A percentile compares a stretch with the other conserved stretches of the same genome.
phyloP scores from a whole-genome alignment of 768 basidiomycete genomes.

The Crepidotus variabilis region DNA sequence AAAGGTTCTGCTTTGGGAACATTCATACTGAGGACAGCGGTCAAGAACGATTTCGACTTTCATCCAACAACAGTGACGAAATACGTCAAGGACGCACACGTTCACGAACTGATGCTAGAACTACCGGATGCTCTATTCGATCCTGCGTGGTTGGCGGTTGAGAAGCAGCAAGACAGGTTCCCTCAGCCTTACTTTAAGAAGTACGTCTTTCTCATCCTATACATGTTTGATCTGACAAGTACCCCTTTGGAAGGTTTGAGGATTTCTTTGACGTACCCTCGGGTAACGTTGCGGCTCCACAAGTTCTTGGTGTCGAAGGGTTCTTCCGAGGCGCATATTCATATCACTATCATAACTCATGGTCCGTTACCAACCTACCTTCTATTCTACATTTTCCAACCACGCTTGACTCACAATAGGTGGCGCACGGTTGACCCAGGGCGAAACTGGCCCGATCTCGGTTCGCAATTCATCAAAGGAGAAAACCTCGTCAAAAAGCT shows the following conservation, averaged over 20 bases:
- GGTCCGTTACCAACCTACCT: conserved; percentile 41
- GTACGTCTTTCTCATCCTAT: conserved; percentile 32
- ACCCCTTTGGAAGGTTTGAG: conserved; percentile 54
- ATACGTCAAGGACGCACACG: conserved; percentile 85
- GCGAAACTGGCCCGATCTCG: conserved; percentile 96
- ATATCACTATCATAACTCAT: conserved; percentile 95
- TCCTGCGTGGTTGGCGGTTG: conserved; percentile 94
- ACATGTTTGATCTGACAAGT: neutral
- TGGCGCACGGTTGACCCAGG: conserved; percentile 93
- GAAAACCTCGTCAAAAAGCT: conserved; percentile 62
- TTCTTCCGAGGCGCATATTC: conserved; percentile 96
- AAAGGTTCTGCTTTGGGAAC: conserved; percentile 88
- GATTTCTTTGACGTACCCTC: conserved; percentile 86
- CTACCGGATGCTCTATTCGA: conserved; percentile 96
- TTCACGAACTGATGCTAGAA: conserved; percentile 80
- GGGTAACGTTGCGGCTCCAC: conserved; percentile 73
- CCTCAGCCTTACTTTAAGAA: conserved; percentile 92
- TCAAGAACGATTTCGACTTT: conserved; percentile 93
- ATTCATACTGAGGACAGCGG: conserved; percentile 90
- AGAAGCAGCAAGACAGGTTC: conserved; percentile 87
- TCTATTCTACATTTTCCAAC: neutral
- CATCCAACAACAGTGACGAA: conserved; percentile 94
- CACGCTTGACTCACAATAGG: conserved; percentile 40
- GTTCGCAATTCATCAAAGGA: conserved; percentile 68
- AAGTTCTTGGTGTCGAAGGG: conserved; percentile 87